A percentile compares a stretch with the other conserved stretches of the same genome.
phyloP scores from a whole-genome alignment of 768 basidiomycete species.

The Pisolithus tinctorius region DNA sequence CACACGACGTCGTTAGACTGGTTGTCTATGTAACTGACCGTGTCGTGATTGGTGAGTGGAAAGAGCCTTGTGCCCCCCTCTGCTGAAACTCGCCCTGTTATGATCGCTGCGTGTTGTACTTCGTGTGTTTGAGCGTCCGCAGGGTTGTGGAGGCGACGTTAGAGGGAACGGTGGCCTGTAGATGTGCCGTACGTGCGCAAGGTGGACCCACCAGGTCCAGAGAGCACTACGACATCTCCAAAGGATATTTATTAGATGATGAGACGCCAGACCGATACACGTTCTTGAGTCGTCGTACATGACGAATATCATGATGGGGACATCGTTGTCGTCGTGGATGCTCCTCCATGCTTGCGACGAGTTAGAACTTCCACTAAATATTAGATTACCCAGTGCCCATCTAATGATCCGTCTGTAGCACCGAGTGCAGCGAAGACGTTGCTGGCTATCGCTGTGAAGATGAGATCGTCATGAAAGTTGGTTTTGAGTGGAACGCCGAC shows the following conservation, averaged over 20 bases:
- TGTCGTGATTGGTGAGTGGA: slow-evolving; percentile 55
- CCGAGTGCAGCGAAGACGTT: slow-evolving; percentile 65
- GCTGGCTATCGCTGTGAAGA: slow-evolving; percentile 59
- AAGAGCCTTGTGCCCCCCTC: slow-evolving; percentile 30
- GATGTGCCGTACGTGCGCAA: slow-evolving; percentile 60
- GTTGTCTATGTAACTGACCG: slow-evolving; percentile 44
- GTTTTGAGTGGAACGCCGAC: slow-evolving; percentile 62
- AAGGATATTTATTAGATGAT: not conserved
- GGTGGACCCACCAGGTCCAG: slow-evolving; percentile 47
- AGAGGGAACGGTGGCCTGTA: slow-evolving; percentile 59
- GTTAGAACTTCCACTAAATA: not conserved
- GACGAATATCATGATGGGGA: no score
- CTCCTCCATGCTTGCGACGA: slow-evolving; percentile 67
- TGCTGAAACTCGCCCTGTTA: slow-evolving; percentile 26
- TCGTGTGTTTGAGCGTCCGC: slow-evolving; percentile 40
- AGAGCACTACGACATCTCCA: slow-evolving; percentile 38
- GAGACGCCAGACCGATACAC: slow-evolving; percentile 16
- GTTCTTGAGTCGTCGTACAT: slow-evolving; percentile 59
- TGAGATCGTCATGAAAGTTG: slow-evolving; percentile 50
- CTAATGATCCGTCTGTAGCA: slow-evolving; percentile 44
- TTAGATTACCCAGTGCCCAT: slow-evolving; percentile 16
- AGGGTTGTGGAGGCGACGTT: slow-evolving; percentile 52
- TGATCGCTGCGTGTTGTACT: slow-evolving; percentile 49
- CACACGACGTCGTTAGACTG: slow-evolving; percentile 52
- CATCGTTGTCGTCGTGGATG: slow-evolving; percentile 63